Evolutionary conservation across 2,329 filamentous ascomycete genomes (phyloP).

Genomic region (Podosphaera xanthii): DNA sequence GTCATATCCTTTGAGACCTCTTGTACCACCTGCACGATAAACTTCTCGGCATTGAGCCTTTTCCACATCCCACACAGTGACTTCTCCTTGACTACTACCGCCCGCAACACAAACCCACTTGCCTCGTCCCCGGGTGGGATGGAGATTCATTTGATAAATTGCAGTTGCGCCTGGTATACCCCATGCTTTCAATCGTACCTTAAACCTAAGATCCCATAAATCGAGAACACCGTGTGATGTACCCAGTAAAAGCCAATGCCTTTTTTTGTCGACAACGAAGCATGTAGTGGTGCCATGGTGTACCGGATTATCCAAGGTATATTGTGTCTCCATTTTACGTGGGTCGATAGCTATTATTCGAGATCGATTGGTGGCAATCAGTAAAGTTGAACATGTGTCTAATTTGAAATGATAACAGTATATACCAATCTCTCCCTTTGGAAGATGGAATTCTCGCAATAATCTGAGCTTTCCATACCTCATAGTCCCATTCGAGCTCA

Average conservation of each 20-base stretch:
- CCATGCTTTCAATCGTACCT: slow-evolving; percentile 69
- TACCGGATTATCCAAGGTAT: slow-evolving; percentile 62
- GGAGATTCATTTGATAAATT: slow-evolving; percentile 58
- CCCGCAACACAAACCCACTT: slow-evolving; percentile 77
- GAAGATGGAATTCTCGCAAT: slow-evolving; percentile 62
- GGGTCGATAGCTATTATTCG: slow-evolving; percentile 69
- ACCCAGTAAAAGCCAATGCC: slow-evolving; percentile 76
- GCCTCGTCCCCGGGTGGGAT: slow-evolving; percentile 55
- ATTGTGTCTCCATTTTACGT: slow-evolving; percentile 63
- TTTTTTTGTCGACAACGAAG: slow-evolving; percentile 67
- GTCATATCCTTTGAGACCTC: slow-evolving; percentile 44
- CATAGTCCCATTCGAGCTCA: slow-evolving; percentile 27
- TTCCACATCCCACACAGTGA: slow-evolving; percentile 90
- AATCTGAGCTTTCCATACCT: slow-evolving; percentile 60
- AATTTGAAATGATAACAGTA: slow-evolving; percentile 85
- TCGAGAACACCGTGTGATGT: slow-evolving; percentile 85
- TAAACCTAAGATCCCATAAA: slow-evolving; percentile 93
- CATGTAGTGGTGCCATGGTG: slow-evolving; percentile 82
- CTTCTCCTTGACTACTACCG: slow-evolving; percentile 66
- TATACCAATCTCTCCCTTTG: slow-evolving; percentile 50
- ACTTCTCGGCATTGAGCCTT: slow-evolving; percentile 74
- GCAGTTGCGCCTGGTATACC: slow-evolving; percentile 59
- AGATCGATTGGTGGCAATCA: slow-evolving; percentile 71
- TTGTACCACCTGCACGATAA: slow-evolving; percentile 43
- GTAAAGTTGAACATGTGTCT: slow-evolving; percentile 57